phyloP scores from a whole-genome alignment of 345 rosid species.

The Pistacia integerrima region DNA sequence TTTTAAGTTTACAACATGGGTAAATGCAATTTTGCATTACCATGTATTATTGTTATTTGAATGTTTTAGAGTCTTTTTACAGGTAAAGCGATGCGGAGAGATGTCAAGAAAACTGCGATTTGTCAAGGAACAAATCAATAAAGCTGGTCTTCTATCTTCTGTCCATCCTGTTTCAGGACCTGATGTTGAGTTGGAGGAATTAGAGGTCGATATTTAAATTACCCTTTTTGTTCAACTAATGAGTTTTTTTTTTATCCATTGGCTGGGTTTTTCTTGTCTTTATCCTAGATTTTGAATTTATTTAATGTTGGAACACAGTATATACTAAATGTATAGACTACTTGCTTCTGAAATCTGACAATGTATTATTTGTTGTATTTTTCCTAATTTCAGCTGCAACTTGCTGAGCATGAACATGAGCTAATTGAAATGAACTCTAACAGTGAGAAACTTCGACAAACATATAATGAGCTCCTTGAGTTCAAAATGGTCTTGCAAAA shows the following conservation, averaged over 20 bases:
- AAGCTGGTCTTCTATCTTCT: conserved; percentile 79
- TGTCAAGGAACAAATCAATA: conserved; percentile 85
- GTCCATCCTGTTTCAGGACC: conserved; percentile 63
- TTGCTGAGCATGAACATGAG: conserved; percentile 88
- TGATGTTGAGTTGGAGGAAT: conserved; percentile 80
- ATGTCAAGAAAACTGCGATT: conserved; percentile 92
- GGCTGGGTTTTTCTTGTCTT: conserved; percentile 6
- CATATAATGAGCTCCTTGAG: conserved; percentile 90
- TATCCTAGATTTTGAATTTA: not conserved
- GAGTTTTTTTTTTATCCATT: not conserved
- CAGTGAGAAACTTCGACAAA: conserved; percentile 82
- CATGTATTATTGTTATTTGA: conserved; percentile 21
- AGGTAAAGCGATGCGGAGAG: conserved; percentile 97
- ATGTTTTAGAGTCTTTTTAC: conserved; percentile 27
- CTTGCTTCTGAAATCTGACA: conserved; percentile 16
- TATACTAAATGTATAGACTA: not conserved
- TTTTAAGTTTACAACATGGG: conserved; percentile 1
- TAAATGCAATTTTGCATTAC: conserved; percentile 6
- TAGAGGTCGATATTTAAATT: conserved; percentile 62
- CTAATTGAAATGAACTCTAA: conserved; percentile 93
- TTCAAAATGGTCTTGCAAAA: conserved; percentile 90
- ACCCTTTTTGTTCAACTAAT: conserved; percentile 7
- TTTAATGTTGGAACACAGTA: not conserved
- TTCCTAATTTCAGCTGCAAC: conserved; percentile 61
- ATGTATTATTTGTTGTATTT: conserved; percentile 26